Evolutionary conservation across 495 filamentous ascomycete genomes (phyloP), one percentile per base, ranked within the genome.

Genomic region (Beverwykella pulmonaria): DNA sequence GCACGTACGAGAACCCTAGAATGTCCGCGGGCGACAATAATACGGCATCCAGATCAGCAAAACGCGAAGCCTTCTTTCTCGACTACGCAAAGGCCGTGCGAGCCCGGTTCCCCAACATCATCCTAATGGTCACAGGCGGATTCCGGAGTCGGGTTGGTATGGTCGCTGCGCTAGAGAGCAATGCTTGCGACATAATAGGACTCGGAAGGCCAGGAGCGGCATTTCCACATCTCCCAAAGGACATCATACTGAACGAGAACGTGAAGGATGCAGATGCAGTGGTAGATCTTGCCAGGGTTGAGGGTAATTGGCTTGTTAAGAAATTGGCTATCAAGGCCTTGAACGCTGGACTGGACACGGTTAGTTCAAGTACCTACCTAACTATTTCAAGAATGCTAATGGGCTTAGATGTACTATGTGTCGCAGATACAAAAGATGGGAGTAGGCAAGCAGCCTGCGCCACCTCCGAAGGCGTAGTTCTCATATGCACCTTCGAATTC

Each of bases 61-160:
- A 77, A 10, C 80, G 84, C n/a, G 86, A 88, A 63, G 82, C 84
- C 8, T 88, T 87, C 78, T 88, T 87, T 78, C 76, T 87, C 53
- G 79, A 83, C 65, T 86, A 86, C 62, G 81, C 84, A 0, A 69
- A 73, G 22, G 74, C 75, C 23, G 76, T 83, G 29, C 80, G 84
- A 32, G 61, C 56, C 0, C 67, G 78, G 14, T 79, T 81, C 65
- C 82, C 82, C 0, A 61, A 61, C 1, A 68, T 84, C 1, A 73
- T 80, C 5, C 75, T 87, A 12, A 81, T 83, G 78, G 67, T 85
- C 36, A 83, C 79, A 0, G 81, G 83, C 17, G 85, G 86, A 0
- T 87, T 89, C 75, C 77, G 84, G 8, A 82, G 76, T 9, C 79
- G 86, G 0, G 67, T 67, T 1, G 86, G 85, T 14, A 84, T 86